Evolutionary conservation across 345 rosid genomes (phyloP).

Genomic region (Citrus unshiu): DNA sequence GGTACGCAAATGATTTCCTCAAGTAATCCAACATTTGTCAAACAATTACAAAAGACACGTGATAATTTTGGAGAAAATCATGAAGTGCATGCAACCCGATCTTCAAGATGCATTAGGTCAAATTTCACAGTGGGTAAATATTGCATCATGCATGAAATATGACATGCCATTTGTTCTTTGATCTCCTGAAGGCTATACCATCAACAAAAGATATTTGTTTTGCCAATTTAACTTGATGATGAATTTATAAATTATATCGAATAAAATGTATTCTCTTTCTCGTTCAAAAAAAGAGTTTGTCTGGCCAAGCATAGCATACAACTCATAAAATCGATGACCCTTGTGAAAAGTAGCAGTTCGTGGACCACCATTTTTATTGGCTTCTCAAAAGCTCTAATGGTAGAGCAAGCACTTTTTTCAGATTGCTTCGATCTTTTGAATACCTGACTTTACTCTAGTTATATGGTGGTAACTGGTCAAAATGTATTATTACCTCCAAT

Average conservation of each 20-base stretch:
- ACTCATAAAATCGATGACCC: conserved; percentile 25
- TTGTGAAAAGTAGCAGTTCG: conserved; percentile 26
- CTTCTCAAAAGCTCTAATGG: conserved; percentile 23
- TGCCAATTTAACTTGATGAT: not conserved
- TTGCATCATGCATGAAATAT: conserved; percentile 3
- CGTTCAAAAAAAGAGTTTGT: conserved; percentile 29
- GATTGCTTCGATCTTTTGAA: conserved; percentile 16
- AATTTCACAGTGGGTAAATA: not conserved
- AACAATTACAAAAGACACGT: not conserved
- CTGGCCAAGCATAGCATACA: conserved; percentile 37
- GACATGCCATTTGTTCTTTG: not conserved
- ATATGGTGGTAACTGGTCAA: conserved; percentile 7
- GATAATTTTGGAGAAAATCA: not conserved
- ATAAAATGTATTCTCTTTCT: conserved; percentile 10
- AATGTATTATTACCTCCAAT: not conserved
- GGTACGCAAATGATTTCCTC: not conserved
- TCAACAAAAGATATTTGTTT: not conserved
- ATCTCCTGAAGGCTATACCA: not conserved
- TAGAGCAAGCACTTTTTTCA: conserved; percentile 25
- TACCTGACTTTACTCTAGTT: conserved; percentile 9
- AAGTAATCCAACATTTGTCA: not conserved
- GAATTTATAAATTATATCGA: not conserved
- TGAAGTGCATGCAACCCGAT: not conserved
- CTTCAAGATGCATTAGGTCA: not conserved
- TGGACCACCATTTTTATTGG: conserved; percentile 43